A percentile compares a stretch with the other conserved stretches of the same genome.
These are phyloP conservation scores for Leishmania major DNA, from an alignment of 208 protist species.

Conservation along the genomic window DNA sequence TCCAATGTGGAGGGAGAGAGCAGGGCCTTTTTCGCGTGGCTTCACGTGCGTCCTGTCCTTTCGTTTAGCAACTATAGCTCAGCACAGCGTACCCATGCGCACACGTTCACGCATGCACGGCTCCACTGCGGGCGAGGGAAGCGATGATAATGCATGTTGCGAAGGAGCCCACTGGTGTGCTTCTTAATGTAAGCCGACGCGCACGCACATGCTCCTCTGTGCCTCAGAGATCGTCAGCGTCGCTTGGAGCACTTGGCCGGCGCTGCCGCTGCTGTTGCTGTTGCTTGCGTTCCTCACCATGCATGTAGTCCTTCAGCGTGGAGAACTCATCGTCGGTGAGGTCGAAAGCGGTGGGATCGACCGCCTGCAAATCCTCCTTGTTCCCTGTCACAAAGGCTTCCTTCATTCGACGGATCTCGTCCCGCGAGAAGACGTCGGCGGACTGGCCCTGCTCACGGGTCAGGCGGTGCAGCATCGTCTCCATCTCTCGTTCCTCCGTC, in stretches of 20 bases:
- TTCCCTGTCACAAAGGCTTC: constrained; percentile 49
- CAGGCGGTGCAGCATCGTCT: constrained; percentile 75
- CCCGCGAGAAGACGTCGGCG: constrained; percentile 63
- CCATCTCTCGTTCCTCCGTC: constrained; percentile 63
- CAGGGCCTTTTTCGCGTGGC: background rate
- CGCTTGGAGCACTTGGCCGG: background rate
- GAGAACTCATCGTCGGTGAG: constrained; percentile 68
- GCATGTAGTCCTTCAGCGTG: constrained; percentile 34
- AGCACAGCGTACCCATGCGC: background rate
- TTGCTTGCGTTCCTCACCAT: background rate
- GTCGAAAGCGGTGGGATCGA: constrained; percentile 61
- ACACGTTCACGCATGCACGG: background rate
- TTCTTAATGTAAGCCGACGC: background rate
- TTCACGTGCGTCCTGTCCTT: background rate
- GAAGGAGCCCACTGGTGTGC: background rate
- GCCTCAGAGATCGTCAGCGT: constrained; percentile 17
- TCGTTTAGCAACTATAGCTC: too few relatives aligned
- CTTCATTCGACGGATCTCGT: constrained; percentile 68
- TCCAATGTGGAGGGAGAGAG: background rate
- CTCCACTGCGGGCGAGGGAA: background rate
- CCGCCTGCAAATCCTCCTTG: constrained; percentile 37
- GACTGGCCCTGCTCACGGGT: constrained; percentile 44
- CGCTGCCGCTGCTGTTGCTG: background rate
- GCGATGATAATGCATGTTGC: background rate
- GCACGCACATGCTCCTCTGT: background rate